Base-by-base conservation (phyloP, 1,139 yeast species). In the Yamadazyma sp. region DNA sequence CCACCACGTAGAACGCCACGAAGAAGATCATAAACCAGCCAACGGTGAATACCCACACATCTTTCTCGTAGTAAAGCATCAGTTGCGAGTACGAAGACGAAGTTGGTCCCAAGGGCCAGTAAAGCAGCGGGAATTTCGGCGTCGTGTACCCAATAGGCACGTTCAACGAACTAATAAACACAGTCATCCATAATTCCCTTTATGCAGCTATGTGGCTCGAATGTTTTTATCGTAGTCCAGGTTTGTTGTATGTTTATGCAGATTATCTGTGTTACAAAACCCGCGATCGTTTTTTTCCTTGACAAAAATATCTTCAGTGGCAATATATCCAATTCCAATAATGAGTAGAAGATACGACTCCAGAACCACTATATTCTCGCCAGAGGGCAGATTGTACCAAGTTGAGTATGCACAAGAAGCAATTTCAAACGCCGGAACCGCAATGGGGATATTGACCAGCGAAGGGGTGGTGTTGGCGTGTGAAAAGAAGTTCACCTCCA, bases 401-500 rank as follows among this genome's bases (percentile, higher is more conserved):
- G 77, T 92, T 22, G 98, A 92, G 65, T 92, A 92, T 56, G 98
- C 98, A 4, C 81, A 91, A 60, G 98, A 92, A 63, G 97, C 98
- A 36, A 94, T 92, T 51, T 86, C 95, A 34, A 95, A 87, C 63
- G 98, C 98, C 5, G 98, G 98, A 43, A 92, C 98, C 3, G 96
- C 97, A 44, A 86, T 92, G 64, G 98, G 98, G 37, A 84, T 92
- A 42, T 81, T 92, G 60, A 87, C 96, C 33, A 69, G 74, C 33
- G 96, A 92, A 57, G 99, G 99, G 31, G 92, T 94, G 42, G 98
- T 91, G 29, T 75, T 92, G 37, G 96, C 98, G 23, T 96, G 98
- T 41, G 98, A 92, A 64, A 84, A 92, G 66, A 92, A 92, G 63
- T 92, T 91, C 40, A 89, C 97, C 27, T 82, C 92, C 47, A 89